These are phyloP conservation scores for Colletotrichum simmondsii DNA, from an alignment of 2,329 filamentous ascomycete species.

Conservation along the genomic window DNA sequence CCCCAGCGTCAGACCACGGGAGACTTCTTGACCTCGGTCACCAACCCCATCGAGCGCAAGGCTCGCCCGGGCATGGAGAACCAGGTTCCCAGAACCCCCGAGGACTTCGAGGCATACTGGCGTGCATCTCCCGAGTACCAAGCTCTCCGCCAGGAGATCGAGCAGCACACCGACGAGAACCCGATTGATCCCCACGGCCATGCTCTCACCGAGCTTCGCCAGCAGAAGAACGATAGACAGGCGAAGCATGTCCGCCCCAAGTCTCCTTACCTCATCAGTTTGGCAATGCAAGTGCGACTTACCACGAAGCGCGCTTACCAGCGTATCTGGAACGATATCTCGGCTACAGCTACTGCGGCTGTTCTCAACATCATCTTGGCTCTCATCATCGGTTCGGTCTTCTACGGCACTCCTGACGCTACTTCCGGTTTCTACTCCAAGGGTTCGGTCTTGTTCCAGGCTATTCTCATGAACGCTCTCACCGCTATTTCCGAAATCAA, in stretches of 20 bases:
- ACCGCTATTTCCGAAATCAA: slow-evolving; percentile 66
- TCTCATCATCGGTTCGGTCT: slow-evolving; percentile 71
- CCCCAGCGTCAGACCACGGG: slow-evolving; percentile 74
- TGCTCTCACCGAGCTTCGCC: slow-evolving; percentile 52
- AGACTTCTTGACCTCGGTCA: slow-evolving; percentile 77
- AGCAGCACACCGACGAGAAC: slow-evolving; percentile 58
- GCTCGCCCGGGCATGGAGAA: slow-evolving; percentile 68
- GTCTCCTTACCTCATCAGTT: slow-evolving; percentile 68
- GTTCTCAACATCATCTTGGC: slow-evolving; percentile 64
- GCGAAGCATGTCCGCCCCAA: slow-evolving; percentile 62
- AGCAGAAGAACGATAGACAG: slow-evolving; percentile 62
- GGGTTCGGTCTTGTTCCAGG: slow-evolving; percentile 69
- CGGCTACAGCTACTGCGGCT: slow-evolving; percentile 57
- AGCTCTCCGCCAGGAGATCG: slow-evolving; percentile 58
- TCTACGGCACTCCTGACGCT: slow-evolving; percentile 61
- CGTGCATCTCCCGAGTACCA: slow-evolving; percentile 55
- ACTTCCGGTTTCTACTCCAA: slow-evolving; percentile 64
- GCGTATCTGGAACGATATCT: slow-evolving; percentile 62
- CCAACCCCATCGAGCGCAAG: slow-evolving; percentile 70
- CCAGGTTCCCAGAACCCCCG: slow-evolving; percentile 72
- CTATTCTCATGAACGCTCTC: slow-evolving; percentile 68
- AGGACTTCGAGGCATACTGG: slow-evolving; percentile 71
- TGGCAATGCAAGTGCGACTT: slow-evolving; percentile 63
- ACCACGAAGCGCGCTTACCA: slow-evolving; percentile 63
- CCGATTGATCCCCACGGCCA: slow-evolving; percentile 52